Evolutionary conservation across 257 asterid species (phyloP).

Genomic region (Penstemon newberryi): DNA sequence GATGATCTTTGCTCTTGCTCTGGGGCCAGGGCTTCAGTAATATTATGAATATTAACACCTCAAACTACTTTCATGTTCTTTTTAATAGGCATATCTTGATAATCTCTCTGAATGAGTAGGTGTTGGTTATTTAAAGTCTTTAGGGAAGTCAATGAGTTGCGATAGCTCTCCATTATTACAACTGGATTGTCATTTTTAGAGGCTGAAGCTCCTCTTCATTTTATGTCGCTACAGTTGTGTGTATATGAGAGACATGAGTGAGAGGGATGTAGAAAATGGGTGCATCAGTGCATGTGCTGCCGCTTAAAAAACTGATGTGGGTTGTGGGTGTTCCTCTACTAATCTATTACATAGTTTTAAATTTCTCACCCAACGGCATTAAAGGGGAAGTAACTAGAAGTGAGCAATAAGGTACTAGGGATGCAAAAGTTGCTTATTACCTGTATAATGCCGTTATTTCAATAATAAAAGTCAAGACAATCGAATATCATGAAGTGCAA

Average conservation of each 20-base stretch:
- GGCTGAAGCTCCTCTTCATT: neutral
- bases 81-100: neutral
- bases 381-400: neutral
- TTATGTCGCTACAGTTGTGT: neutral
- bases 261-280: neutral
- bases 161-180: neutral
- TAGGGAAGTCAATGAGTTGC: neutral
- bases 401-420: neutral
- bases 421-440: neutral
- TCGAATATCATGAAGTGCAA: neutral
- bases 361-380: neutral
- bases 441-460: no score
- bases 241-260: neutral
- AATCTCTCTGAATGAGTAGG: neutral
- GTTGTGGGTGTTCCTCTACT: neutral
- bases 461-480: no score
- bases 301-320: neutral
- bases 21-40: constrained; percentile 1
- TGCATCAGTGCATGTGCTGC: neutral
- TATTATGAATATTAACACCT: neutral
- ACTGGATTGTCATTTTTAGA: neutral
- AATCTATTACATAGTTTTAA: no score
- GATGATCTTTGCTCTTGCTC: neutral
- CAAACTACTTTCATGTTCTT: neutral
- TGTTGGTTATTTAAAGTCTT: neutral